These are phyloP conservation scores for Nicotiana sylvestris DNA, from an alignment of 257 asterid species.

Conservation along the genomic window DNA sequence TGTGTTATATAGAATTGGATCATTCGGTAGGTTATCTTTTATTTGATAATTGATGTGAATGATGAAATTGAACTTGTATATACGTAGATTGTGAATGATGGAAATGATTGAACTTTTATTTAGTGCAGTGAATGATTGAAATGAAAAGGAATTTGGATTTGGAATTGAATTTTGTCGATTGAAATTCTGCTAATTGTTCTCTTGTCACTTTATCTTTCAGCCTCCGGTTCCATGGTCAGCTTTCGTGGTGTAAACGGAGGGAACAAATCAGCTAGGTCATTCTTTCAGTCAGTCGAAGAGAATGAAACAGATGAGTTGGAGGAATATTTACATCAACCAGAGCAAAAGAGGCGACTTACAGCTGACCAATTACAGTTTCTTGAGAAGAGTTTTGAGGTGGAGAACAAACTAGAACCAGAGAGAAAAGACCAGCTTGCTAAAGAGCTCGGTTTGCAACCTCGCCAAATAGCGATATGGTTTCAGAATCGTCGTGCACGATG, in stretches of 20 bases:
- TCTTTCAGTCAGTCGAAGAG: constrained; percentile 42
- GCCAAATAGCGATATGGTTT: constrained; percentile 83
- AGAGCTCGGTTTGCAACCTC: constrained; percentile 67
- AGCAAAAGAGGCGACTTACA: constrained; percentile 72
- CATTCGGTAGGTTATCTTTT: neutral
- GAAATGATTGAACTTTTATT: too few species aligned
- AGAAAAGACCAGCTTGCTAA: constrained; percentile 73
- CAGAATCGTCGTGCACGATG: constrained; percentile 84
- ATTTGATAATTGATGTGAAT: neutral
- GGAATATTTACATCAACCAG: constrained; percentile 59
- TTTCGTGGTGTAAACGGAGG: constrained; percentile 43
- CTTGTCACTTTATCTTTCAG: constrained; percentile 17
- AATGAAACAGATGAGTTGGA: constrained; percentile 52
- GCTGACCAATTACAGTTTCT: constrained; percentile 65
- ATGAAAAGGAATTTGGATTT: neutral
- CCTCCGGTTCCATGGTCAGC: constrained; percentile 56
- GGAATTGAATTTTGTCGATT: neutral
- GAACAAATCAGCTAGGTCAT: constrained; percentile 21
- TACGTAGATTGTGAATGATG: too few species aligned
- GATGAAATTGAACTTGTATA: neutral
- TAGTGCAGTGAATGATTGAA: too few species aligned
- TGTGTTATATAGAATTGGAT: neutral
- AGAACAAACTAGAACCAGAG: constrained; percentile 77
- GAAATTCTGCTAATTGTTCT: neutral
- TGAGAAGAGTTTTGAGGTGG: constrained; percentile 62